Evolutionary conservation across 108 stramenopile genomes (phyloP), one percentile per base, ranked within the genome.

Genomic region (Mayamaea pseudoterrestris): DNA sequence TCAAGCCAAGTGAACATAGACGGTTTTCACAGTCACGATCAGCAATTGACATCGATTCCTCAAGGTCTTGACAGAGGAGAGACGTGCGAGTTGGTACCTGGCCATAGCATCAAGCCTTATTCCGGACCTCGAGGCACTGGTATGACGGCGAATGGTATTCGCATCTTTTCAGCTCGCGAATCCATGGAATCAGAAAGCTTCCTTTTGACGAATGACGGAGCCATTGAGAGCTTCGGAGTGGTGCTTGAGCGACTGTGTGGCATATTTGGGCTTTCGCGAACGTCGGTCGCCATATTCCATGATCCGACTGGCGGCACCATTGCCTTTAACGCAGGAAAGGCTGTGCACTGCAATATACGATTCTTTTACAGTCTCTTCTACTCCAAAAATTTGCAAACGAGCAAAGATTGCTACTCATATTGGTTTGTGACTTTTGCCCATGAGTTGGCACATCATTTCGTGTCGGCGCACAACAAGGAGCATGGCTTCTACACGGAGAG

Each of bases 311-410:
- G 83, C 7, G 47, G 40, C 9, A 68, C 74, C 1, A 85, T 85
- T 23, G 83, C 83, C 0, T 85, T 85, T 60, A 85, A 85, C 47
- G 47, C 71, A 21, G 71, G 65, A 17, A 52, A 70, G 58, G 62
- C 79, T 11, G 48, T 85, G 17, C 66, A 85, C 36, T 85, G 80
- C 66, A 85, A 85, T 41, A 11, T 85, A 22, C 49, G 78, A n/a
- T 80, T 76, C 60, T 85, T 76, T 35, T 40, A 47, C 27, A 27
- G 69, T 0, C 53, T 85, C 7, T 79, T 81, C 41, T 63, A n/a
- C 26, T 5, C 37, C 16, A 14, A 39, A 39, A 14, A 14, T 20
- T 39, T 39, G 5, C n/a, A n/a, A n/a, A n/a, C n/a, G n/a, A 18
- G 18, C 18, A 20, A 18, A 20, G 37, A 3, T 3, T 84, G 82